Evolutionary conservation across 352 stramenopile genomes (phyloP).

Genomic region (Phytophthora tentaculata): DNA sequence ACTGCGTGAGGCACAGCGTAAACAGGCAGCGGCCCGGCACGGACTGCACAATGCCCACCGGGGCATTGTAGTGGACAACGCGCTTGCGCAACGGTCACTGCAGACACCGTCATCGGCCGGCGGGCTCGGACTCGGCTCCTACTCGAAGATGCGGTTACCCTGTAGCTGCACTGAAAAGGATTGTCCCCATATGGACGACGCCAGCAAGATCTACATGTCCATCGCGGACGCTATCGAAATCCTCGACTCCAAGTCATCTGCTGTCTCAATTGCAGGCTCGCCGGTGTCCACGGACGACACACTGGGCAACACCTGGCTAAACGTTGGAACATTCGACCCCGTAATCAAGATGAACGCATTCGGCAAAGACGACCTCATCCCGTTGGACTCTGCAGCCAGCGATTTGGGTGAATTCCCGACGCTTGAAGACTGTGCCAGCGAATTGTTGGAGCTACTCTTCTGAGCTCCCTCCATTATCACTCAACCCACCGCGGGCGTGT

Average conservation of each 20-base stretch:
- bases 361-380: constrained; percentile 29
- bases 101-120: constrained; percentile 17
- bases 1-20: constrained; percentile 59
- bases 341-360: constrained; percentile 27
- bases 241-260: constrained; percentile 41
- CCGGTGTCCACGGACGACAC: constrained; percentile 38
- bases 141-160: constrained; percentile 39
- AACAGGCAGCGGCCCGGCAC: constrained; percentile 49
- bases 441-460: constrained; percentile 75
- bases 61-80: background rate
- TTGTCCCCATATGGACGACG: constrained; percentile 39
- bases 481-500: constrained; percentile 14
- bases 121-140: constrained; percentile 38
- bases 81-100: constrained; percentile 17
- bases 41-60: constrained; percentile 40
- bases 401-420: constrained; percentile 58
- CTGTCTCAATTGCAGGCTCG: constrained; percentile 14
- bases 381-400: constrained; percentile 38
- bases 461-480: constrained; percentile 17
- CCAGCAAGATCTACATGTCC: constrained; percentile 53
- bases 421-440: constrained; percentile 69
- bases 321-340: constrained; percentile 24
- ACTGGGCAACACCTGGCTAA: constrained; percentile 24
- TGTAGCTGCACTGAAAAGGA: constrained; percentile 42
- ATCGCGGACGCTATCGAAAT: constrained; percentile 52